Conservation (phyloP, 129 eudicot species). For the Sambucus nigra region DNA sequence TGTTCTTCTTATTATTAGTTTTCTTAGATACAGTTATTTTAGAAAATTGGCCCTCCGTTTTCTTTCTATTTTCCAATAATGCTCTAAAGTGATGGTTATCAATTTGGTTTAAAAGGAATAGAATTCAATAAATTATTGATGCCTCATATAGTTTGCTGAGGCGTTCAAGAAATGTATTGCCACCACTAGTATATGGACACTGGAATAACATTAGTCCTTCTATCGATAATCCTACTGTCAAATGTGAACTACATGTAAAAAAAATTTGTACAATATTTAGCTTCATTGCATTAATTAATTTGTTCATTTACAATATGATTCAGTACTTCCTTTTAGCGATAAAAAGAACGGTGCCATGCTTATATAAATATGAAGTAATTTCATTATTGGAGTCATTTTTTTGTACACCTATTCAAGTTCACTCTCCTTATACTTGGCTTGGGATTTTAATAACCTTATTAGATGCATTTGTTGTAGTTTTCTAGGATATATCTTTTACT, state of each 20-base stretch:
- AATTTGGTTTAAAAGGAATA: conserved; percentile 35
- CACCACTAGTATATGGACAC: conserved; percentile 47
- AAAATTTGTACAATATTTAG: conserved; percentile 1
- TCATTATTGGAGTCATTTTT: background rate
- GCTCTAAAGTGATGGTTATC: background rate
- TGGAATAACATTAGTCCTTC: conserved; percentile 18
- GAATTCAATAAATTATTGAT: conserved; percentile 76
- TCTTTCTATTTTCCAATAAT: background rate
- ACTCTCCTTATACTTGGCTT: conserved; percentile 7
- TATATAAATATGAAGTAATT: background rate
- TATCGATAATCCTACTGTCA: conserved; percentile 27
- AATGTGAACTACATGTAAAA: conserved; percentile 41
- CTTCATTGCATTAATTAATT: conserved; percentile 1
- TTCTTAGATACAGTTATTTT: background rate
- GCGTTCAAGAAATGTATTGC: conserved; percentile 59
- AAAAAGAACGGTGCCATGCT: background rate
- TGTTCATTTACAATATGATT: conserved; percentile 1
- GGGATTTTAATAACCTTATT: conserved; percentile 1
- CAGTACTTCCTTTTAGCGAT: background rate
- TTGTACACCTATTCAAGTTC: too few relatives aligned
- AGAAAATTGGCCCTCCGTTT: background rate
- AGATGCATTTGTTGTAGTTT: conserved; percentile 4
- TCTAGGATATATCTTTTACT: conserved; percentile 42
- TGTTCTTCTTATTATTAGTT: background rate
- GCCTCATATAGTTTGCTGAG: conserved; percentile 33